Evolutionary conservation across 2,329 filamentous ascomycete species (phyloP), one percentile per base, ranked within the genome.

Genomic region (Bertia moriformis): DNA sequence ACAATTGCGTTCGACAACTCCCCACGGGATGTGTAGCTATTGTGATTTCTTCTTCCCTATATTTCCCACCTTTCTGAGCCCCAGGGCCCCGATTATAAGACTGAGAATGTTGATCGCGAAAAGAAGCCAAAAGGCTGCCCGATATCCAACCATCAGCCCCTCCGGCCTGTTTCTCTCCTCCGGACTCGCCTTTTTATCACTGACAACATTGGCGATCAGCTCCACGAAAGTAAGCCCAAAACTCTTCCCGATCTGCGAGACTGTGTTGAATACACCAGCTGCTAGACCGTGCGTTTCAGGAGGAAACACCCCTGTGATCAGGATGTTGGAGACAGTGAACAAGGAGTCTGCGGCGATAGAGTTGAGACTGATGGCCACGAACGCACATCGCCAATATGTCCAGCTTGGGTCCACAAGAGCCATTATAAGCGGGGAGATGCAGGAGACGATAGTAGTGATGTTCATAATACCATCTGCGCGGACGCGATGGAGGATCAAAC

Each of bases 361-460:
- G 14, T 57, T 60, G 4, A 69, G 49, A 2, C 60, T 45, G 14
- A 65, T 56, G 0, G 62, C 60, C 13, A 56, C 53, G 41, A 68
- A 68, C 1, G 56, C 59, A 37, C 52, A 57, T 14, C 51, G 51
- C 65, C 65, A 72, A 50, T 68, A 71, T 1, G 54, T 55, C 58
- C 60, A 66, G 1, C 49, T 42, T 0, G 62, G 61, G 15, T 62
- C 52, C 14, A 64, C 54, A 14, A 66, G 44, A 4, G 61, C 63
- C 61, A 70, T 62, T 3, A 67, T 52, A 2, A 69, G 44, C 0
- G 61, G 59, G 0, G 58, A 58, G 2, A 59, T 45, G 4, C 53
- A 46, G 22, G 48, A 55, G n/a, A 65, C 40, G 2, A 52, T 37
- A 3, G 53, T 51, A 2, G 54, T 59, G 4, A 58, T 41, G 3